phyloP scores from a whole-genome alignment of 2,329 filamentous ascomycete species.

The Botryosphaeria dothidea region DNA sequence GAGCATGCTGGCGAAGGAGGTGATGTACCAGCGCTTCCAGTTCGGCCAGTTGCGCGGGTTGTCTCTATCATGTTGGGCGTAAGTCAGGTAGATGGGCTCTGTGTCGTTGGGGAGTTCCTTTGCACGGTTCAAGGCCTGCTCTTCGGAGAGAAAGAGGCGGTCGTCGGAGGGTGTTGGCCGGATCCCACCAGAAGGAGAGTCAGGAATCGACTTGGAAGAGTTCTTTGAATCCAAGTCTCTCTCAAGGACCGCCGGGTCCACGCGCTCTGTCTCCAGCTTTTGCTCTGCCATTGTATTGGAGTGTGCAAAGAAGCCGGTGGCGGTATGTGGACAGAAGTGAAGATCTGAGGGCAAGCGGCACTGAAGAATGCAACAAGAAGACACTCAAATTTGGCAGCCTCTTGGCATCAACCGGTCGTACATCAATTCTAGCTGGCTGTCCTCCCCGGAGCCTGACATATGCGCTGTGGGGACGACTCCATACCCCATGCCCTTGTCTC shows the following conservation, averaged over 20 bases:
- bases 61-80: conserved; percentile 28
- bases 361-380: neutral
- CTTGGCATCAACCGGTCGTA: neutral
- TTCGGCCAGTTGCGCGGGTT: conserved; percentile 45
- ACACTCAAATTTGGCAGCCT: neutral
- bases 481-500: neutral
- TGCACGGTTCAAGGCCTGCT: conserved; percentile 22
- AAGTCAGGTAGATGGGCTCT: conserved; percentile 26
- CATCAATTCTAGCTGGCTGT: no score
- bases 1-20: conserved; percentile 40
- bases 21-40: conserved; percentile 45
- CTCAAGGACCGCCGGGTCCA: conserved; percentile 1
- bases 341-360: neutral
- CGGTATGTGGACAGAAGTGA: neutral
- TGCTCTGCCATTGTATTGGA: neutral
- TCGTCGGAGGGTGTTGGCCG: neutral
- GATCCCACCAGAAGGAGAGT: neutral
- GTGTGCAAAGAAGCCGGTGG: neutral
- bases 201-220: neutral
- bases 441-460: neutral
- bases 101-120: conserved; percentile 23
- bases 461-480: neutral
- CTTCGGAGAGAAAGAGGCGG: conserved; percentile 21
- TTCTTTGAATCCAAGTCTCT: conserved; percentile 14
- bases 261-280: neutral